Evolutionary conservation across 495 filamentous ascomycete genomes (phyloP), one percentile per base, ranked within the genome.

Genomic region (Hypoxylon perforatum): DNA sequence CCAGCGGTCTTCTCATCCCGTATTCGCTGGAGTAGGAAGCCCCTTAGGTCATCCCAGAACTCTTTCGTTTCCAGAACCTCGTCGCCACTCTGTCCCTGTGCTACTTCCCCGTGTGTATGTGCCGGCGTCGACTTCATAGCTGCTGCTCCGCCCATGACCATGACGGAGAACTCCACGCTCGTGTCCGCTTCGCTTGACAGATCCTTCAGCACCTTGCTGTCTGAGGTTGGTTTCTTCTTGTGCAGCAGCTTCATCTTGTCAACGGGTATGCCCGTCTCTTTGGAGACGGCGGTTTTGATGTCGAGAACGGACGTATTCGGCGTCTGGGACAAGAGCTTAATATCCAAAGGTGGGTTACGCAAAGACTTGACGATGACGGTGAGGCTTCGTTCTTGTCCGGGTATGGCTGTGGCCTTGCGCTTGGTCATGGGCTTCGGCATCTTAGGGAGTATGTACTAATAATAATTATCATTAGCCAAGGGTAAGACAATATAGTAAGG

Each of bases 41-140:
- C 91, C 73, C 86, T 88, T 65, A 99, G 74, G 82, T 98, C 95
- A 33, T 78, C 77, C 95, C 95, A 99, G 77, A 99, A 99, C 62
- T 84, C 87, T 30, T 90, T 88, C 21, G 86, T 89, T 61, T 82
- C 70, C 63, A 97, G 69, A 38, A 90, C 83, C 19, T 83, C 84
- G 23, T 67, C 76, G 18, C 87, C 88, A 65, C 84, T 86, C 22
- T 80, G 76, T 12, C 84, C 87, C 55, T 85, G 81, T 23, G 83
- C 85, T 14, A 81, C 54, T 46, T 73, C 61, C 69, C 73, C 47
- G 67, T 80, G 50, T 38, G 68, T 77, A 67, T 80, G 50, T 38
- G 68, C 78, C 57, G 66, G 62, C 56, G 75, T 69, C 11, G 73
- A 70, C 59, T 71, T 76, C 4, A 67, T 68, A 35, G 72, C 69